Base-by-base conservation (phyloP, 345 rosid genomes). In the Hibiscus trionum region DNA sequence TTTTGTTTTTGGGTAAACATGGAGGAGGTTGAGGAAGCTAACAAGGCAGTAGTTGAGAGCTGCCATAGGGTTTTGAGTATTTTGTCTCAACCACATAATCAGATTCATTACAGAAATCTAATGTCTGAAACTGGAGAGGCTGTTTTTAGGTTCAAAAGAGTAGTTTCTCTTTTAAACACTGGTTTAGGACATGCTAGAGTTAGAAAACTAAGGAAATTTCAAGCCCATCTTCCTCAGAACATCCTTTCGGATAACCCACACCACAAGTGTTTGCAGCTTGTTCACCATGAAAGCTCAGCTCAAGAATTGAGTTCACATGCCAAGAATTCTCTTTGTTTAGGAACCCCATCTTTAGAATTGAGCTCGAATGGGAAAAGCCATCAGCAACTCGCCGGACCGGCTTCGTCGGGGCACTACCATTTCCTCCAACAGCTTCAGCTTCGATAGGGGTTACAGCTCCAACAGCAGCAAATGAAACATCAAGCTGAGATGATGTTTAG, bases 131-230 rank as follows among this genome's bases (percentile, higher is more conserved):
- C 96, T 74, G 86, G 84, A 61, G 97, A 95, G 68, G 97, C 97
- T 79, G 94, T 95, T 70, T 85, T 73, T 82, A 86, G 83, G 91
- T 92, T 95, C 80, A 95, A 90, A 75, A 92, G 83, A 80, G 97
- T 95, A 47, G 81, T 77, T 78, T 89, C 83, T 79, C 86, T 92
- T 79, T 79, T 95, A 61, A 85, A 89, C 69, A 80, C 69, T 44
- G 83, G 89, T 73, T 86, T 89, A 77, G 96, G 98, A 79, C 99
- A 93, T 85, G 96, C 99, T 5, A 88, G 98, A 83, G 92, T 90
- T 50, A 87, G 98, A 79, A 89, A 86, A 80, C 72, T 84, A 11
- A 92, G 83, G 81, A 87, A 84, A 17, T 72, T 81, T 15, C 83
- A 80, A 1, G 68, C 79, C 59, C 83, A 88, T 78, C 61, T 86